Evolutionary conservation across 441 rosid genomes (phyloP).

Genomic region (Gossypium davidsonii): DNA sequence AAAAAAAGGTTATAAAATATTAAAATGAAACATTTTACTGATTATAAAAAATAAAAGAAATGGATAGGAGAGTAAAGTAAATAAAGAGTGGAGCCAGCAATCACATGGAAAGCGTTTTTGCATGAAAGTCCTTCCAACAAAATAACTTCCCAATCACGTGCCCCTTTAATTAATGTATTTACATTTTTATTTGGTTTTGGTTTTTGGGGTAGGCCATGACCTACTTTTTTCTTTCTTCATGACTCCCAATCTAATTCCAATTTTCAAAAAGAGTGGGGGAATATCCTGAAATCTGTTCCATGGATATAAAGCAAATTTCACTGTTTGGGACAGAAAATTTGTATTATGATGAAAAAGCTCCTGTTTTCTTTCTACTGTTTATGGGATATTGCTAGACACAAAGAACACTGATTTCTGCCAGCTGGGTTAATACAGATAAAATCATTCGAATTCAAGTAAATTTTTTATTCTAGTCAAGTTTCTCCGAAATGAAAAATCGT

Average conservation of each 20-base stretch:
- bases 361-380: background rate
- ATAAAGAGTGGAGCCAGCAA: constrained; percentile 13
- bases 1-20: too few relatives aligned
- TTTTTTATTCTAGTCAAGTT: too few relatives aligned
- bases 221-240: background rate
- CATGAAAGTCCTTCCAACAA: constrained; percentile 21
- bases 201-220: too few relatives aligned
- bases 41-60: background rate
- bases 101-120: constrained; percentile 39
- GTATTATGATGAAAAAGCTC: background rate
- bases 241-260: background rate
- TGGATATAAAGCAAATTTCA: too few relatives aligned
- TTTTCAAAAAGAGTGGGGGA: background rate
- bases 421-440: background rate
- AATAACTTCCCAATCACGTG: constrained; percentile 38
- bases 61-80: background rate
- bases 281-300: background rate
- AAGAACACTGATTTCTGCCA: background rate
- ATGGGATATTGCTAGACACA: background rate
- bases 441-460: background rate
- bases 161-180: constrained; percentile 36
- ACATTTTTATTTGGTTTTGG: background rate
- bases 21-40: too few relatives aligned
- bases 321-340: background rate
- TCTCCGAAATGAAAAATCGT: too few relatives aligned